Evolutionary conservation across 768 basidiomycete genomes (phyloP).

Genomic region (Leucosporidium creatinivorum): DNA sequence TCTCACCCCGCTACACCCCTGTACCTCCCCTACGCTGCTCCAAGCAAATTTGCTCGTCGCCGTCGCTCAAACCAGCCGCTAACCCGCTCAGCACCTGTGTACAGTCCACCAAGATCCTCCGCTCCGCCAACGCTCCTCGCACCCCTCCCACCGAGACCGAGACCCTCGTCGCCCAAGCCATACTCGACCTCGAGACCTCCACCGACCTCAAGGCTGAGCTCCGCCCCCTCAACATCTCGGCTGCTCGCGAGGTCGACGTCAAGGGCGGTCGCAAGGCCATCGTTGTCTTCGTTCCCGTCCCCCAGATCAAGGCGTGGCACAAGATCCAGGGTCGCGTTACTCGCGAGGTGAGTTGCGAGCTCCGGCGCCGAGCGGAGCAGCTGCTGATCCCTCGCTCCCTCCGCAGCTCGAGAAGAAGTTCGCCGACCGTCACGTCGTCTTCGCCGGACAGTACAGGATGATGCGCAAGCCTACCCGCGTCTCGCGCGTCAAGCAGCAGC

Average conservation of each 20-base stretch:
- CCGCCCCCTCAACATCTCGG: constrained; percentile 89
- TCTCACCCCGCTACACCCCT: too few relatives aligned
- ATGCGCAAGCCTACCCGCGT: constrained; percentile 92
- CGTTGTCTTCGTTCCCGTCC: constrained; percentile 94
- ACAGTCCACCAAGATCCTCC: constrained; percentile 64
- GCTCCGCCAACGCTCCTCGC: constrained; percentile 90
- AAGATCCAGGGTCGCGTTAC: constrained; percentile 73
- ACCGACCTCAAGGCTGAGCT: constrained; percentile 97
- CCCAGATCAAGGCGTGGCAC: constrained; percentile 96
- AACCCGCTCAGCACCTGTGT: too few relatives aligned
- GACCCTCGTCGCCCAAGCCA: constrained; percentile 82
- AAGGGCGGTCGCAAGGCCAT: constrained; percentile 99
- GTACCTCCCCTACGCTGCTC: too few relatives aligned
- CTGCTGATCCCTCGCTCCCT: too few relatives aligned
- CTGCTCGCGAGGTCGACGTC: constrained; percentile 97
- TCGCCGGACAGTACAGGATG: constrained; percentile 97
- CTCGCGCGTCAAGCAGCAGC: constrained; percentile 87
- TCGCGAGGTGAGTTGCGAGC: background rate
- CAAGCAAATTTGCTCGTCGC: too few relatives aligned
- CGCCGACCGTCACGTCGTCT: constrained; percentile 97
- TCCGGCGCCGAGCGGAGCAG: too few relatives aligned
- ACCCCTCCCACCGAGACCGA: constrained; percentile 87
- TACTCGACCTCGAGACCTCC: constrained; percentile 95
- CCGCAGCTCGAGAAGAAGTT: constrained; percentile 95
- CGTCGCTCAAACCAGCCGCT: too few relatives aligned